Evolutionary conservation across 2,329 filamentous ascomycete genomes (phyloP).

Genomic region (Didymellaceae sp.): DNA sequence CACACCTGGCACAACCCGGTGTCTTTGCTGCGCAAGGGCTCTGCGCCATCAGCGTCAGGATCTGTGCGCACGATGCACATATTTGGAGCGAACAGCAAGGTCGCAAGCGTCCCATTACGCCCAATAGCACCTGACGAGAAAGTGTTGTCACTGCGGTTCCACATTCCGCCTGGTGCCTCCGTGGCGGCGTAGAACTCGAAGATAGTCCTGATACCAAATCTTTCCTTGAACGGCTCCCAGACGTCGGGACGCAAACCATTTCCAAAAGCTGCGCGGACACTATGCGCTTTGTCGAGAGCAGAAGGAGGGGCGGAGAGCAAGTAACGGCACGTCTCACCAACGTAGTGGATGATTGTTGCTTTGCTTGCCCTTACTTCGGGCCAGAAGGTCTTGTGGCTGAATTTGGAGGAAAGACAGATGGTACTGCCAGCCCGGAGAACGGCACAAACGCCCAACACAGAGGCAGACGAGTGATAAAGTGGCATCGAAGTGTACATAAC

Average conservation of each 20-base stretch:
- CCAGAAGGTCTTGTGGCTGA: slow-evolving; percentile 50
- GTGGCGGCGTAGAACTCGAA: slow-evolving; percentile 51
- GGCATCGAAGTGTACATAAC: slow-evolving; percentile 50
- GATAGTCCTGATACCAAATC: slow-evolving; percentile 48
- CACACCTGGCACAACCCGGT: slow-evolving; percentile 71
- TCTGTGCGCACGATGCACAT: slow-evolving; percentile 72
- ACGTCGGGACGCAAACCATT: slow-evolving; percentile 53
- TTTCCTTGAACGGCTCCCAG: slow-evolving; percentile 50
- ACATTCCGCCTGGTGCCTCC: slow-evolving; percentile 65
- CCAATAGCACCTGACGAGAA: slow-evolving; percentile 69
- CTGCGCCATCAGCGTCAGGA: slow-evolving; percentile 63
- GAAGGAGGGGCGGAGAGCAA: slow-evolving; percentile 44
- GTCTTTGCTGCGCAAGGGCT: slow-evolving; percentile 67
- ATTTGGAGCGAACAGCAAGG: slow-evolving; percentile 57
- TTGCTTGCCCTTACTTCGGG: slow-evolving; percentile 44
- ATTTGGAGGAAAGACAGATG: slow-evolving; percentile 39
- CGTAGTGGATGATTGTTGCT: slow-evolving; percentile 49
- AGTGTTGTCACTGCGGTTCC: slow-evolving; percentile 61
- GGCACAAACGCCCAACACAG: slow-evolving; percentile 38
- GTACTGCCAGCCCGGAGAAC: slow-evolving; percentile 37
- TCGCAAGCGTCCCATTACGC: slow-evolving; percentile 69
- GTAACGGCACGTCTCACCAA: slow-evolving; percentile 50
- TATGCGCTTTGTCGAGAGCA: slow-evolving; percentile 41
- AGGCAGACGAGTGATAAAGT: slow-evolving; percentile 46
- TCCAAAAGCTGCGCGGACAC: slow-evolving; percentile 43